These are phyloP conservation scores for Infundibulicybe gibba DNA, from an alignment of 768 basidiomycete species.

Conservation along the genomic window DNA sequence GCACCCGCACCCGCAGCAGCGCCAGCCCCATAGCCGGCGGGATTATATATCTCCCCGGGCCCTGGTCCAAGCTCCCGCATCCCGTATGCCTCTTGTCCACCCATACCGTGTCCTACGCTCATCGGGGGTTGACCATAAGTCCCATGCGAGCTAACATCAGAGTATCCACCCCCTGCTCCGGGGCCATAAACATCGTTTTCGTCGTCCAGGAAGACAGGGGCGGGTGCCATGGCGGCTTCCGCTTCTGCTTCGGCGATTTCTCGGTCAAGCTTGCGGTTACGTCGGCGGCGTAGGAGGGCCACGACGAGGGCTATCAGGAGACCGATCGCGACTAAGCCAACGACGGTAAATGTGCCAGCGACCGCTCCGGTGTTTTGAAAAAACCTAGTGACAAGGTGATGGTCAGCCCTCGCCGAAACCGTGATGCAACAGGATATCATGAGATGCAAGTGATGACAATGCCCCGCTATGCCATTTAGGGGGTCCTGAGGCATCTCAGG, in stretches of 20 bases:
- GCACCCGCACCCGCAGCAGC: conserved; percentile 17
- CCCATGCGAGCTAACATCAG: conserved; percentile 49
- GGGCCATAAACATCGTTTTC: conserved; percentile 32
- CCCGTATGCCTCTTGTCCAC: conserved; percentile 43
- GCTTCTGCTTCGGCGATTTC: conserved; percentile 72
- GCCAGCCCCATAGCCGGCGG: conserved; percentile 13
- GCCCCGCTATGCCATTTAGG: no score
- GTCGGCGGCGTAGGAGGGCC: conserved; percentile 57
- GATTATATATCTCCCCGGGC: conserved; percentile 21
- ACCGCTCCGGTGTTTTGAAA: conserved; percentile 71
- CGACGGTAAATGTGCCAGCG: conserved; percentile 67
- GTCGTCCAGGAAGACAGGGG: conserved; percentile 57
- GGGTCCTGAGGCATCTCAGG: no score
- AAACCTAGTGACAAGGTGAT: conserved; percentile 39
- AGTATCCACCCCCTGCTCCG: conserved; percentile 18
- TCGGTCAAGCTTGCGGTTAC: conserved; percentile 62
- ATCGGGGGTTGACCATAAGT: conserved; percentile 49
- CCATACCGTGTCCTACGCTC: conserved; percentile 24
- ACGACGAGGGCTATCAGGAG: conserved; percentile 46
- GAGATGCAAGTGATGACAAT: no score
- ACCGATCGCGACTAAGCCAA: conserved; percentile 56
- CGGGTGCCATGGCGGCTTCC: conserved; percentile 51
- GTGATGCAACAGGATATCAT: no score
- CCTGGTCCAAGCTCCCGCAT: conserved; percentile 13
- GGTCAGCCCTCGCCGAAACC: no score